Evolutionary conservation across 169 alveolate species (phyloP), one percentile per base, ranked within the genome.

Genomic region (Cryptosporidium muris): DNA sequence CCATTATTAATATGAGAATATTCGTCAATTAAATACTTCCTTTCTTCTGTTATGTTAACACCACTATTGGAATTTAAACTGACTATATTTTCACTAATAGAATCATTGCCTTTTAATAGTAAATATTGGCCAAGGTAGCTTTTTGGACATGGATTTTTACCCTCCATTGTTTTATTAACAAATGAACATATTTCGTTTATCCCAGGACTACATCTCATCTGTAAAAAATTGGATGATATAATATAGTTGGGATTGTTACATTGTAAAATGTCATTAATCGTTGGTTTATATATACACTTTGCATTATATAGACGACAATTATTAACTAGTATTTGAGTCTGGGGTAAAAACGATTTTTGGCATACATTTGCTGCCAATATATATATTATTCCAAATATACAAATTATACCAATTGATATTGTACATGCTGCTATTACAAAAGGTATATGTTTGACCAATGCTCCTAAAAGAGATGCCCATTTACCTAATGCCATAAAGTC

Each of bases 401-500:
- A 68, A 12, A 68, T 68, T n/a, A 68, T 40, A 6, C 82, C 82
- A 56, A 54, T 52, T 38, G 67, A 68, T 25, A 68, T 68, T 38
- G 82, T 53, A 56, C 82, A 68, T 11, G 45, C 3, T 7, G 82
- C 38, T 6, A 68, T 54, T 1, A 68, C 60, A 54, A 68, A 68
- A 2, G 82, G 82, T 38, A 68, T 54, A 36, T 68, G 82, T 63
- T 68, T 68, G 4, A 68, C 82, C 82, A 68, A 34, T 25, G 82
- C 82, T 25, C 82, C 82, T 4, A 68, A 36, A 40, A 68, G 52
- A 9, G 82, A 68, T 16, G 82, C 82, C 16, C 52, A 56, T 14
- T 68, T 68, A 2, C 82, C 82, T 4, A 68, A 43, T 16, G 82
- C 82, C 82, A 68, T 68, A 49, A 68, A 68, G 16, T 68, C 82